A percentile compares a stretch with the other conserved stretches of the same genome.
phyloP scores from a whole-genome alignment of 2,329 filamentous ascomycete species.

The Sphaceloma murrayae region DNA sequence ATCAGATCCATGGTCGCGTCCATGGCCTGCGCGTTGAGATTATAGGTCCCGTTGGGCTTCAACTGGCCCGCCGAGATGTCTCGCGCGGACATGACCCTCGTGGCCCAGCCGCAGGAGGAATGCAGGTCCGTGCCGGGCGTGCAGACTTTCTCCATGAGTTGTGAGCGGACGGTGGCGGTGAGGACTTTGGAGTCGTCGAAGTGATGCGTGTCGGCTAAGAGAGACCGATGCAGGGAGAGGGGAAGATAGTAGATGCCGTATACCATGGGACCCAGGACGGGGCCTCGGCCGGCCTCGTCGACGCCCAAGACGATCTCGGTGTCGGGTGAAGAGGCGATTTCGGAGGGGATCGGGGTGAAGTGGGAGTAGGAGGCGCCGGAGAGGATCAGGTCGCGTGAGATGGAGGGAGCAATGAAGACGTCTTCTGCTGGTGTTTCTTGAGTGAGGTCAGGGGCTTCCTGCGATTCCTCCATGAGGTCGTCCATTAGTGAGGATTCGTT shows the following conservation, averaged over 20 bases:
- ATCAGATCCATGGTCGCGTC: slow-evolving; percentile 83
- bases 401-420: slow-evolving; percentile 41
- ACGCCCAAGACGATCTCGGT: slow-evolving; percentile 72
- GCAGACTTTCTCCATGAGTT: slow-evolving; percentile 64
- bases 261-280: slow-evolving; percentile 69
- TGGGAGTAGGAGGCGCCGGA: slow-evolving; percentile 40
- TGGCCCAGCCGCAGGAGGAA: slow-evolving; percentile 71
- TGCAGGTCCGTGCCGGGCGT: slow-evolving; percentile 50
- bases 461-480: slow-evolving; percentile 25
- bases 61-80: slow-evolving; percentile 77
- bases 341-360: slow-evolving; percentile 36
- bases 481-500: slow-evolving; percentile 21
- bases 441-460: slow-evolving; percentile 26
- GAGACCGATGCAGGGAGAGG: slow-evolving; percentile 54
- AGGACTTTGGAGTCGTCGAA: slow-evolving; percentile 96
- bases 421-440: slow-evolving; percentile 28
- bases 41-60: slow-evolving; percentile 56
- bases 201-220: slow-evolving; percentile 69
- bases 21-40: slow-evolving; percentile 92
- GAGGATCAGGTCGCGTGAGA: slow-evolving; percentile 32
- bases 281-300: slow-evolving; percentile 87
- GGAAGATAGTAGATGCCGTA: slow-evolving; percentile 63
- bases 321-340: slow-evolving; percentile 33
- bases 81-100: slow-evolving; percentile 67
- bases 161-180: slow-evolving; percentile 65